These are phyloP conservation scores for Suhomyces ambrosiae DNA, from an alignment of 1,139 yeast genomes.

Conservation along the genomic window DNA sequence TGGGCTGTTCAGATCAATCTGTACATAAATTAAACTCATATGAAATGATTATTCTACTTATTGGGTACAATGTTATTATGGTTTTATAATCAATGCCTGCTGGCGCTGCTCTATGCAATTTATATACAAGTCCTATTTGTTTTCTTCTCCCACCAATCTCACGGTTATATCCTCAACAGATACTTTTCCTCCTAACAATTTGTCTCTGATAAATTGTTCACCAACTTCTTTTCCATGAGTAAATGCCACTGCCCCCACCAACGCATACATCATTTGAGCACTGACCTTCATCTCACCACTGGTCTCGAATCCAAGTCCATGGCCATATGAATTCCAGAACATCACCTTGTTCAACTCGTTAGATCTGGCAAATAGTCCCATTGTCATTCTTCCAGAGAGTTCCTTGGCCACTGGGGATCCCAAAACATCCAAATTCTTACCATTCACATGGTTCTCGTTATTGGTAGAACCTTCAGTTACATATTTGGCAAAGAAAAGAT, in stretches of 20 bases:
- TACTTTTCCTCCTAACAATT: slow-evolving; percentile 29
- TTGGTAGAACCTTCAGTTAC: slow-evolving; percentile 41
- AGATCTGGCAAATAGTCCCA: slow-evolving; percentile 55
- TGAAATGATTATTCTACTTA: no score
- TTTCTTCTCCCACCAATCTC: slow-evolving; percentile 16
- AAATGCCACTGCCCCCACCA: slow-evolving; percentile 78
- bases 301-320: slow-evolving; percentile 51
- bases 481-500: slow-evolving; percentile 57
- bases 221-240: slow-evolving; percentile 66
- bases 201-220: slow-evolving; percentile 56
- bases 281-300: slow-evolving; percentile 62
- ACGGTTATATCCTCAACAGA: slow-evolving; percentile 25
- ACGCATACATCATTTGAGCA: slow-evolving; percentile 71
- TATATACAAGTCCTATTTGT: background rate
- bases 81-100: no score
- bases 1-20: no score
- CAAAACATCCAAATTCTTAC: slow-evolving; percentile 62
- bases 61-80: no score
- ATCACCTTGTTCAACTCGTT: slow-evolving; percentile 54
- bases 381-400: slow-evolving; percentile 50
- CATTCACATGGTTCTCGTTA: slow-evolving; percentile 48
- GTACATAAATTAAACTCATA: no score
- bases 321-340: slow-evolving; percentile 73
- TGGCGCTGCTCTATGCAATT: background rate
- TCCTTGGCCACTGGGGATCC: slow-evolving; percentile 58